phyloP scores from a whole-genome alignment of 2,329 filamentous ascomycete species.

The Colletotrichum neosansevieriae region DNA sequence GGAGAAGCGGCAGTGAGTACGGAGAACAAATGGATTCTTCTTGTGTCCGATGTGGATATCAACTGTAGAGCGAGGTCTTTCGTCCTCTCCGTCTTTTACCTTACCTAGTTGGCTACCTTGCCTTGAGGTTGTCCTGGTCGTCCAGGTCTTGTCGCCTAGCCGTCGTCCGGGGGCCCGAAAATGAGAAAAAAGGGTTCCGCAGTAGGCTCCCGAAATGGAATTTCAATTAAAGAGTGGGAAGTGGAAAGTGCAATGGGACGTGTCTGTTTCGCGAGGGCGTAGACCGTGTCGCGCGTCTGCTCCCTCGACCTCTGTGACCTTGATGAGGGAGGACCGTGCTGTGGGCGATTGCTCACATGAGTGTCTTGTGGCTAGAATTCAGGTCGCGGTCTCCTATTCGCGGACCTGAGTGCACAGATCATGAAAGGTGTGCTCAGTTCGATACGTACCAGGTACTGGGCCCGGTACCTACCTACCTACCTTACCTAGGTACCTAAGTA shows the following conservation, averaged over 20 bases:
- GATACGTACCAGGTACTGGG: too few species aligned
- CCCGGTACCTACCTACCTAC: too few species aligned
- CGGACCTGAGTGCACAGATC: background rate
- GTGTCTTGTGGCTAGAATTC: too few species aligned
- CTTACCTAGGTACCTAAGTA: too few species aligned
- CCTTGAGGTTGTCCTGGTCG: too few species aligned
- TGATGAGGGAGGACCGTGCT: background rate
- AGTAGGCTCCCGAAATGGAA: slow-evolving; percentile 33
- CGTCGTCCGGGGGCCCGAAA: slow-evolving; percentile 29
- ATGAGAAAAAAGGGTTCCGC: slow-evolving; percentile 22
- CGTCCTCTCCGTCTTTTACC: background rate
- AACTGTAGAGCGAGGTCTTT: background rate
- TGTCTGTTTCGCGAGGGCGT: slow-evolving; percentile 60
- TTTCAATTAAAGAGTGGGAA: slow-evolving; percentile 41
- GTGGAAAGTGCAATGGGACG: slow-evolving; percentile 45
- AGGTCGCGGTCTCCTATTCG: too few species aligned
- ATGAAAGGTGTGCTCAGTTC: too few species aligned
- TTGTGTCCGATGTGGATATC: background rate
- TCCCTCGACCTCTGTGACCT: too few species aligned
- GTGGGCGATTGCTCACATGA: background rate
- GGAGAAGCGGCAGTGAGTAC: background rate
- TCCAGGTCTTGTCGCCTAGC: slow-evolving; percentile 9
- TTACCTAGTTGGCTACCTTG: too few species aligned
- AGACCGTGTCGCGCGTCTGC: slow-evolving; percentile 43
- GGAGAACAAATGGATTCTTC: too few species aligned